Evolutionary conservation across 768 basidiomycete species (phyloP).

Genomic region (Boletellus ananiceps): DNA sequence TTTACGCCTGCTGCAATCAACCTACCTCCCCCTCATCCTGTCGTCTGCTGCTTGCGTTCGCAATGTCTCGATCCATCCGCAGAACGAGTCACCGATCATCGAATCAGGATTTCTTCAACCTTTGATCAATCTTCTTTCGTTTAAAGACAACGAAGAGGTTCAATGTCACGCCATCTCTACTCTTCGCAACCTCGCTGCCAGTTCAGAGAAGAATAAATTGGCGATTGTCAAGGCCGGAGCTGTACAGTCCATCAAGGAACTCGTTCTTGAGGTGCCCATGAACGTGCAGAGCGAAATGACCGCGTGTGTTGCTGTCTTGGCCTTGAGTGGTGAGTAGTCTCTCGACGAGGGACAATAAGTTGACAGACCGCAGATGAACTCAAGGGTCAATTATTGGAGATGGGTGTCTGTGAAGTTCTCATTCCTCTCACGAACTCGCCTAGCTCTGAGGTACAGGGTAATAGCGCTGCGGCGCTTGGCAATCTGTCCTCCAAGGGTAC

Average conservation of each 20-base stretch:
- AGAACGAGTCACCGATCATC: constrained; percentile 98
- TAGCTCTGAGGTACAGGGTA: constrained; percentile 97
- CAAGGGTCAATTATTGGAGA: constrained; percentile 93
- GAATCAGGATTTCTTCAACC: constrained; percentile 97
- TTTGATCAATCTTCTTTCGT: constrained; percentile 90
- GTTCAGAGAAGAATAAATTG: constrained; percentile 96
- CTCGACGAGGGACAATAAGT: not conserved
- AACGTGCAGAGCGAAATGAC: constrained; percentile 99
- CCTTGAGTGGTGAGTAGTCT: constrained; percentile 73
- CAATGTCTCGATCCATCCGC: constrained; percentile 97
- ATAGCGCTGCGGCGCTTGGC: constrained; percentile 95
- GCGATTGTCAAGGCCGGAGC: constrained; percentile 98
- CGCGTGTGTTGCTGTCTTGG: constrained; percentile 94
- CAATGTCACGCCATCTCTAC: constrained; percentile 99
- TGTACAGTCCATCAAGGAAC: constrained; percentile 92
- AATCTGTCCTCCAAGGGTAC: constrained; percentile 95
- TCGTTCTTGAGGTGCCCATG: constrained; percentile 92
- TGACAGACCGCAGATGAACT: constrained; percentile 70
- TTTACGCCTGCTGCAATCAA: constrained; percentile 90
- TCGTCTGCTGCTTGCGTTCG: constrained; percentile 98
- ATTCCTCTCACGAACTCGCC: constrained; percentile 95
- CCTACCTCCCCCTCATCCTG: constrained; percentile 95
- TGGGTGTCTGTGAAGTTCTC: constrained; percentile 97
- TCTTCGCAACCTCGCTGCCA: constrained; percentile 91
- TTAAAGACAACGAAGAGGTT: constrained; percentile 99